Evolutionary conservation across 805 yeast species (phyloP), one percentile per base, ranked within the genome.

Genomic region (Ogataea naganishii): DNA sequence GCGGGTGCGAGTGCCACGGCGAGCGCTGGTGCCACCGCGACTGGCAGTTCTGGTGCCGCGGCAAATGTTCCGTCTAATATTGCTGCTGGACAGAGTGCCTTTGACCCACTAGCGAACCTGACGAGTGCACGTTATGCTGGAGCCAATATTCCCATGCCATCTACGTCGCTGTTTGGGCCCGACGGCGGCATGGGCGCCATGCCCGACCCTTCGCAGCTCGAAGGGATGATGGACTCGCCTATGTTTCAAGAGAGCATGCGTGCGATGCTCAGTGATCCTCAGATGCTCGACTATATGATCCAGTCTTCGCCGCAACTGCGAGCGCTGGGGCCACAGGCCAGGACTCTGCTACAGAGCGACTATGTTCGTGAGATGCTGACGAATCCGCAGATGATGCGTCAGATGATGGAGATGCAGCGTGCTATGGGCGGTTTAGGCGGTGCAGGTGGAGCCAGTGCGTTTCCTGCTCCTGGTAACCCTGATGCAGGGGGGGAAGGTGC

Each of bases 51-150:
- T 15, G 40, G 58, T 18, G 38, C 52, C 17, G 20, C 47, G 21
- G 41, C 40, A 21, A 33, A 44, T 15, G 75, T 77, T 14, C 96
- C 96, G n/a, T 53, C 76, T 12, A 83, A 79, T 47, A 67, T 89
- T 27, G 74, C 95, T 4, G 72, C 96, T 3, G 98, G 98, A 5
- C 80, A 75, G 39, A 92, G 89, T 9, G 70, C 94, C 0, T 83
- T 80, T 56, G 85, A 92, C 55, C 94, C 95, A 21, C 66, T 92
- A 46, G 88, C 95, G 8, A 96, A 81, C 40, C 64, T 89, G 40
- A 89, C 97, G 1, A 89, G 95, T 29, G 97, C 97, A 2, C 73
- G 96, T 32, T 92, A 86, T 49, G 96, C 97, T 3, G 98, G 98
- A 1, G 77, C 75, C 44, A 60, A 63, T 28, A 71, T 86, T 6